Conservation (phyloP, 768 basidiomycete genomes). For the Dictyophora rubrovolvata region DNA sequence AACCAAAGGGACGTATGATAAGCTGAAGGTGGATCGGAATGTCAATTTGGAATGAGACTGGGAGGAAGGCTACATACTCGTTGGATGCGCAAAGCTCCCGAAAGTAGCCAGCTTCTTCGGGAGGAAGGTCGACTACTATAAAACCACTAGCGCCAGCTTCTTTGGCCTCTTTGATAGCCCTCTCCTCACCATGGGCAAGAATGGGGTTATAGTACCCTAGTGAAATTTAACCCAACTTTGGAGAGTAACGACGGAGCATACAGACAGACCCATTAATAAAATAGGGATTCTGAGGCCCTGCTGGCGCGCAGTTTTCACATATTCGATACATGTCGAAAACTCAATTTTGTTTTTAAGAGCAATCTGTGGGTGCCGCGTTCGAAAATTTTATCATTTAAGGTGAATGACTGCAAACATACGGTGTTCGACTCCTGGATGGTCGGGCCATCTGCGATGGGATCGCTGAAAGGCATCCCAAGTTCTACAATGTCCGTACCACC, state of each 20-base stretch:
- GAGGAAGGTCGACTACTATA: constrained; percentile 95
- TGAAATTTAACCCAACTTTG: background rate
- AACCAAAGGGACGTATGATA: constrained; percentile 92
- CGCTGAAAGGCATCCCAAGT: constrained; percentile 90
- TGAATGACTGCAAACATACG: constrained; percentile 35
- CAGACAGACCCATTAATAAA: constrained; percentile 76
- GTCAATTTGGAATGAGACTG: background rate
- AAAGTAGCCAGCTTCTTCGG: constrained; percentile 90
- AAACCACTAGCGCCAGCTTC: constrained; percentile 95
- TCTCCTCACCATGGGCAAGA: constrained; percentile 91
- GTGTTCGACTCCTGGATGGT: constrained; percentile 89
- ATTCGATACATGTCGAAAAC: constrained; percentile 62
- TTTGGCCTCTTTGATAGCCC: constrained; percentile 79
- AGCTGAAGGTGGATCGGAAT: constrained; percentile 31
- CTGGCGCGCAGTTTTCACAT: constrained; percentile 67
- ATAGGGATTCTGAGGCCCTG: constrained; percentile 80
- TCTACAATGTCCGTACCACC: constrained; percentile 95
- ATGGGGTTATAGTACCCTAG: constrained; percentile 96
- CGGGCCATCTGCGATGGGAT: constrained; percentile 93
- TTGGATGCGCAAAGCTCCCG: constrained; percentile 74
- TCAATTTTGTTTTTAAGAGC: constrained; percentile 76
- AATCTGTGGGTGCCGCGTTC: constrained; percentile 36
- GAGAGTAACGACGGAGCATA: background rate
- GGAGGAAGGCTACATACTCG: constrained; percentile 42
- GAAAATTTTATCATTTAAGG: too few species aligned